Evolutionary conservation across 495 filamentous ascomycete genomes (phyloP), one percentile per base, ranked within the genome.

Genomic region (Xylaria flabelliformis): DNA sequence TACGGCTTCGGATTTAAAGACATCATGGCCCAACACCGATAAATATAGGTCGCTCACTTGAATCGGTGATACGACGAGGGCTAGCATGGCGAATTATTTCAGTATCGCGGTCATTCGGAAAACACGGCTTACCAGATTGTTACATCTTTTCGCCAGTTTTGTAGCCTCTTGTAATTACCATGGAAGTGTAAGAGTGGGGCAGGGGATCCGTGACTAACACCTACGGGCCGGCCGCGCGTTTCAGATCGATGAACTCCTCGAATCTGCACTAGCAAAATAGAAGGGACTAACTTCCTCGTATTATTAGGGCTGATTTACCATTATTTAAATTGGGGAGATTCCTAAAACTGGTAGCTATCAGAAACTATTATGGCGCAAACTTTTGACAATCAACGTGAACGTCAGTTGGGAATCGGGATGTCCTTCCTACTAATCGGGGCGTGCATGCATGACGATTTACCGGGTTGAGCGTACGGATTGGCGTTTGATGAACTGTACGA

Each of bases 191-290:
- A 44, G 13, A 24, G 48, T 48, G 68, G 41, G 59, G 48, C 55
- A 9, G 50, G 34, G 62, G 9, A 58, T 59, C 17, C 13, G 15
- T 32, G n/a, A 61, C 50, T 58, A 44, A 59, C 39, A 44, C 36
- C 69, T 50, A 42, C 42, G 61, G 69, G 69, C 15, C 48, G 58
- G 44, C 50, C 59, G 62, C 24, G 39, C n/a, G 69, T 65, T 71
- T 71, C 69, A 71, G 69, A 66, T 65, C 34, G 58, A 65, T 55
- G 21, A 44, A 64, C 61, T 64, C n/a, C 15, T 39, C 8, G 19
- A 3, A 21, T 36, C 59, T 13, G 24, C 32, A 59, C n/a, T 24
- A 62, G 36, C 59, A 62, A 15, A 7, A 41, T 39, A 17, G 36
- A 41, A 41, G 24, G 32, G 59, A 29, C 26, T 29, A 29, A 29